Conservation (phyloP, 2,329 filamentous ascomycete genomes). For the Monosporascus sp. region DNA sequence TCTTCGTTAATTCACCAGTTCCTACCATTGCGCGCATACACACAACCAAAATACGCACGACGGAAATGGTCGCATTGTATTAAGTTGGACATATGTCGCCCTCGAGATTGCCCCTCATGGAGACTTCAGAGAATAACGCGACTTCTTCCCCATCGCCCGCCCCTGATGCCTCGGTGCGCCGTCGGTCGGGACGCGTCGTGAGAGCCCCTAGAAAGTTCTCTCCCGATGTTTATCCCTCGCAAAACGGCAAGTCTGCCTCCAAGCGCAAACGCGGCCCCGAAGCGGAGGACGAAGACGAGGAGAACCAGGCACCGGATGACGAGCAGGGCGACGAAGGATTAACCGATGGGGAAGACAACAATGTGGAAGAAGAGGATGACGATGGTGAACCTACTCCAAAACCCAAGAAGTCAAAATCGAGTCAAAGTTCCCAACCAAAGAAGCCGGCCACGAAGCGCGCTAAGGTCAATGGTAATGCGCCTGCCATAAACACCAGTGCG, state of each 20-base stretch:
- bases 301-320: constrained; percentile 30
- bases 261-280: constrained; percentile 55
- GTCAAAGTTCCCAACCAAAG: constrained; percentile 41
- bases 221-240: constrained; percentile 38
- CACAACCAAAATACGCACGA: constrained; percentile 1
- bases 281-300: constrained; percentile 42
- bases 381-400: constrained; percentile 41
- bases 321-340: constrained; percentile 37
- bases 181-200: constrained; percentile 65
- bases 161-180: constrained; percentile 45
- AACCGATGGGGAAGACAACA: constrained; percentile 34
- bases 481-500: constrained; percentile 22
- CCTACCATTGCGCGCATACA: constrained; percentile 3
- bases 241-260: constrained; percentile 31
- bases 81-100: constrained; percentile 32
- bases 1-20: constrained; percentile 9
- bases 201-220: constrained; percentile 56
- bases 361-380: constrained; percentile 35
- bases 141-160: constrained; percentile 48
- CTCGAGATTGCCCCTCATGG: constrained; percentile 43
- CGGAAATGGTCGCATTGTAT: constrained; percentile 21
- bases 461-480: constrained; percentile 54
- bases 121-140: constrained; percentile 52
- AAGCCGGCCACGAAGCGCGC: constrained; percentile 61
- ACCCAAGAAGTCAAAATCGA: constrained; percentile 34